Conservation (phyloP, 257 asterid genomes). For the Solanum pinnatisectum region DNA sequence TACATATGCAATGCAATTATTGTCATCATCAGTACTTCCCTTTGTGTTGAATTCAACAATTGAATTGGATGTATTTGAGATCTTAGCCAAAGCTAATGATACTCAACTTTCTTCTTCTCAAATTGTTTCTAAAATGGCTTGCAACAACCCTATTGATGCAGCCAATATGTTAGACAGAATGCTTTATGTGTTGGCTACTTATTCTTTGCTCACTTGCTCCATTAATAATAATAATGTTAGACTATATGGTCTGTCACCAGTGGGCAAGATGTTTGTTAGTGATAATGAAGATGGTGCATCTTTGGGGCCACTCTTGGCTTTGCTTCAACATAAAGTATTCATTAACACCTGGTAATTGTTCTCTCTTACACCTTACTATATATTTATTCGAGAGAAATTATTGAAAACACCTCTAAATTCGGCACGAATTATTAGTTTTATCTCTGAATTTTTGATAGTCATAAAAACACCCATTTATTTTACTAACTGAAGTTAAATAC, state of each 20-base stretch:
- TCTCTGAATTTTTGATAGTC: too few species aligned
- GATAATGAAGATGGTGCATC: conserved; percentile 16
- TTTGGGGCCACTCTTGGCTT: background rate
- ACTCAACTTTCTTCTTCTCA: conserved; percentile 15
- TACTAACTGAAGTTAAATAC: too few species aligned
- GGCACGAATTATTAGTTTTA: too few species aligned
- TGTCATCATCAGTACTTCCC: conserved; percentile 2
- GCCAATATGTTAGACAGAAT: conserved; percentile 18
- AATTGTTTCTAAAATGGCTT: conserved; percentile 9
- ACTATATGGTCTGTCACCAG: conserved; percentile 3
- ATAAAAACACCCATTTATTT: too few species aligned
- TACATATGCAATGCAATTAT: conserved; percentile 9
- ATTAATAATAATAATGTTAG: background rate
- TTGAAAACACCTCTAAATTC: too few species aligned
- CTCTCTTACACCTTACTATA: too few species aligned
- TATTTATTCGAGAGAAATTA: too few species aligned
- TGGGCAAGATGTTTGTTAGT: conserved; percentile 12
- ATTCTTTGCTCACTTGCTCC: conserved; percentile 18
- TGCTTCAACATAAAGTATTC: conserved; percentile 8
- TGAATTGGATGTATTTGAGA: conserved; percentile 19
- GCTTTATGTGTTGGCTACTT: conserved; percentile 14
- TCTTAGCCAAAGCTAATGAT: conserved; percentile 9
- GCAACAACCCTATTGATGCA: background rate
- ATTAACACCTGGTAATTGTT: conserved; percentile 1
- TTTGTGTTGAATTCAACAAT: conserved; percentile 19